Percentiles rank a stretch among this genome's conserved stretches.
phyloP scores from a whole-genome alignment of 169 alveolate species.

The Cryptosporidium parvum region DNA sequence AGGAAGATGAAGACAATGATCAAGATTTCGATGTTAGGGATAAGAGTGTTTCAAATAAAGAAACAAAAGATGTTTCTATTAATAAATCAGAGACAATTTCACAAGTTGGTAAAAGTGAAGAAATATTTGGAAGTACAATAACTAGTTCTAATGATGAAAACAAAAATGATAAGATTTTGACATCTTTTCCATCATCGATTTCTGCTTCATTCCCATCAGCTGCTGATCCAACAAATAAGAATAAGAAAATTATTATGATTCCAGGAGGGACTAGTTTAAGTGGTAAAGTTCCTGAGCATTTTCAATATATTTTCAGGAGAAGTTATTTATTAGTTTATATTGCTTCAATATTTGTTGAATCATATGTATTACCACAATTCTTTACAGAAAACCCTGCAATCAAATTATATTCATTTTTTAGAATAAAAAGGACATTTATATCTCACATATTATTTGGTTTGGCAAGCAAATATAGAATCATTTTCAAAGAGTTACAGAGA shows the following conservation, averaged over 20 bases:
- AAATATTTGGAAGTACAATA: constrained; percentile 18
- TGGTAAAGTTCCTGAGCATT: constrained; percentile 40
- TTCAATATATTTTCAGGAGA: constrained; percentile 44
- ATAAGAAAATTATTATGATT: constrained; percentile 11
- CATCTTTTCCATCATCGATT: constrained; percentile 8
- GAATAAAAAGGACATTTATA: constrained; percentile 20
- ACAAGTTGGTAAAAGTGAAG: constrained; percentile 36
- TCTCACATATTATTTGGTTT: constrained; percentile 55
- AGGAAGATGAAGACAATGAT: constrained; percentile 8
- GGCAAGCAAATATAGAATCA: constrained; percentile 42
- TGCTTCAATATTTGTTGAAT: constrained; percentile 29
- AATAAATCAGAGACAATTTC: constrained; percentile 14
- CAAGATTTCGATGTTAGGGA: neutral
- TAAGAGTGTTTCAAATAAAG: neutral
- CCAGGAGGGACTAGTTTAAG: constrained; percentile 31
- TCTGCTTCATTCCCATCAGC: constrained; percentile 30
- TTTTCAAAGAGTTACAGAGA: constrained; percentile 25
- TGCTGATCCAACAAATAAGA: neutral
- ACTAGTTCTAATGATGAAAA: neutral
- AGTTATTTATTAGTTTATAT: constrained; percentile 20
- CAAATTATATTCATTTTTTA: constrained; percentile 20
- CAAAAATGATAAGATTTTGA: neutral
- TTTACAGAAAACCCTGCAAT: constrained; percentile 51
- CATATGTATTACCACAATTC: constrained; percentile 55
- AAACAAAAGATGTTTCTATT: neutral